phyloP scores from a whole-genome alignment of 345 rosid genomes.

The Nasturtium officinale region DNA sequence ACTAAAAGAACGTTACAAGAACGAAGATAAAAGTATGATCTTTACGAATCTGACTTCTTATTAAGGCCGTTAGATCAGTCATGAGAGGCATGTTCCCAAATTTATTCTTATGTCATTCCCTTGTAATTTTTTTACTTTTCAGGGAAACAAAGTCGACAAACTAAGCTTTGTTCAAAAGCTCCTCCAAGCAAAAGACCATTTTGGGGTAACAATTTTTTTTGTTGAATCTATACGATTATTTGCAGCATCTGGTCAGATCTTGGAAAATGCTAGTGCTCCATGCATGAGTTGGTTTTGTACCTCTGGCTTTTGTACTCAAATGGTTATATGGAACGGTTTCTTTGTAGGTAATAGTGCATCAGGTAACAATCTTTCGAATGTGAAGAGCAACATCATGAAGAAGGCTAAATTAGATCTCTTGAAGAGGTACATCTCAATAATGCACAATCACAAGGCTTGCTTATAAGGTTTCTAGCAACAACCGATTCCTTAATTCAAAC shows the following conservation, averaged over 20 bases:
- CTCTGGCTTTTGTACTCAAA: slow-evolving; percentile 6
- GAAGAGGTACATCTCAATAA: slow-evolving; percentile 54
- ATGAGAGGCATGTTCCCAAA: slow-evolving; percentile 12
- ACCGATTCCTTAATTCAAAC: neutral
- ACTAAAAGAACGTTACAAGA: slow-evolving; percentile 63
- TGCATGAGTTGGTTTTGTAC: neutral
- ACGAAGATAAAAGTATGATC: slow-evolving; percentile 71
- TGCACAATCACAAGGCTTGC: slow-evolving; percentile 11
- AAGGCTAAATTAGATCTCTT: slow-evolving; percentile 77
- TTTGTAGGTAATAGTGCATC: slow-evolving; percentile 57
- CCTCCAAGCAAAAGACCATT: slow-evolving; percentile 76
- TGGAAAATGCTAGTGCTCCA: neutral
- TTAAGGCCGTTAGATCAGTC: neutral
- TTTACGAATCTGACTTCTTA: slow-evolving; percentile 22
- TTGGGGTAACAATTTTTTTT: slow-evolving; percentile 48
- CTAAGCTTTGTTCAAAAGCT: slow-evolving; percentile 74
- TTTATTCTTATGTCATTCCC: slow-evolving; percentile 18
- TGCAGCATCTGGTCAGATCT: slow-evolving; percentile 12
- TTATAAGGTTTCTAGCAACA: slow-evolving; percentile 8
- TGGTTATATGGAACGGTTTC: slow-evolving; percentile 1
- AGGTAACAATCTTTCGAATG: slow-evolving; percentile 60
- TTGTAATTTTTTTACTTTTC: slow-evolving; percentile 14
- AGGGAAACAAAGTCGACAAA: slow-evolving; percentile 85
- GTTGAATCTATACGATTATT: neutral
- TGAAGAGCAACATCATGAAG: slow-evolving; percentile 88